Evolutionary conservation across 75 land plant genomes (phyloP), one percentile per base, ranked within the genome.

Genomic region (Larix kaempferi): DNA sequence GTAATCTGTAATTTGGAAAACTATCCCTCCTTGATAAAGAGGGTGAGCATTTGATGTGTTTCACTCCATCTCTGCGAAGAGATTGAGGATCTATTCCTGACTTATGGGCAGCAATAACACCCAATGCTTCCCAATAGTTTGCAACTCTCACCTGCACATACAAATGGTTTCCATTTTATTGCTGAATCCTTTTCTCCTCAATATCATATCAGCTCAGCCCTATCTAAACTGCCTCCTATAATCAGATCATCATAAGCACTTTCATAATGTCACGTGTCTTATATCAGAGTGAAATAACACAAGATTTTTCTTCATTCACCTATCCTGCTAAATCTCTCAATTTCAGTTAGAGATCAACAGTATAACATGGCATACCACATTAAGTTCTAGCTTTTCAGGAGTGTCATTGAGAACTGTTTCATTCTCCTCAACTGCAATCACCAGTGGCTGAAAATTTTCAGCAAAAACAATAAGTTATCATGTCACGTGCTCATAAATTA

Each of bases 121-220:
- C 99, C 25, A 96, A 74, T 26, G 95, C 99, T 83, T 96, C 99
- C 98, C 99, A 96, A 78, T 96, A 96, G 61, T 96, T 96, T 66
- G 90, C 82, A 35, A 87, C 98, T 60, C 82, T 84, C n/a, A 96
- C 67, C 99, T 96, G 86, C 61, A 78, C 35, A 73, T 56, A 22
- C 22, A 49, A 69, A 41, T 8, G 22, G 25, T 21, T n/a, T 41
- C 23, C 19, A 21, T 21, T 69, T 65, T 41, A 69, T 39, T 41
- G n/a, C 52, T 69, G 49, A 69, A 69, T 6, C 17, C 16, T 29
- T 41, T 41, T 39, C 33, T 21, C 44, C 12, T 0, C 2, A 19
- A 4, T n/a, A 39, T 41, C 3, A 69, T 0, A 15, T 35, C 33
- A 17, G 17, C 35, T 35, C 33, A 17, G 17, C 35, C 44, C 33